phyloP scores from a whole-genome alignment of 805 yeast species.

The Kurtzmaniella cleridarum region DNA sequence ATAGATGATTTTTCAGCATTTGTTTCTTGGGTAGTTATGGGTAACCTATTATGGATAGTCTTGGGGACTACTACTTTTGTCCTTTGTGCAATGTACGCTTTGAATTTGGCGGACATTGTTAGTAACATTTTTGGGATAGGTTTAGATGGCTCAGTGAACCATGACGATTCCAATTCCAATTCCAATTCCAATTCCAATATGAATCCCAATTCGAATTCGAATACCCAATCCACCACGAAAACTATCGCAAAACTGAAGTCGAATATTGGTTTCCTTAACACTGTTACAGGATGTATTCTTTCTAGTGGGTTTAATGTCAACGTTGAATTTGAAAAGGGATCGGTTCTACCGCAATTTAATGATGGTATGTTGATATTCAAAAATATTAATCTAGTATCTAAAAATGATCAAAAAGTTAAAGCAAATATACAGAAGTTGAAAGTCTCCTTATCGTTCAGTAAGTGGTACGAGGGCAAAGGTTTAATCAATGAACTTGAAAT shows the following conservation, averaged over 20 bases:
- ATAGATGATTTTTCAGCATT: conserved; percentile 50
- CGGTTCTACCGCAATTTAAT: conserved; percentile 37
- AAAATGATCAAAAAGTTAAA: conserved; percentile 9
- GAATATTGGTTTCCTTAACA: conserved; percentile 27
- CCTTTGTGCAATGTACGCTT: conserved; percentile 40
- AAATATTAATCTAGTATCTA: conserved; percentile 25
- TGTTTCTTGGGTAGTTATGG: conserved; percentile 54
- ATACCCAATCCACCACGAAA: too few species aligned
- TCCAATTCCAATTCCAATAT: conserved; percentile 3
- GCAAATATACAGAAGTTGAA: conserved; percentile 40
- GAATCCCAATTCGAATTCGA: too few species aligned
- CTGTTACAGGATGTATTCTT: conserved; percentile 29
- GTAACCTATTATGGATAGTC: conserved; percentile 48
- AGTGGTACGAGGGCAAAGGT: conserved; percentile 55
- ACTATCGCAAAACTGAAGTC: too few species aligned
- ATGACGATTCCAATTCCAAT: conserved; percentile 18
- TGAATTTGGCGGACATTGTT: conserved; percentile 30
- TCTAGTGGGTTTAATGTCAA: conserved; percentile 35
- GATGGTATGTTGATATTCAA: conserved; percentile 47
- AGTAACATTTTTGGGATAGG: conserved; percentile 10
- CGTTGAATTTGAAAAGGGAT: conserved; percentile 33
- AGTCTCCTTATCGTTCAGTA: conserved; percentile 43
- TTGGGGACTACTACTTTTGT: conserved; percentile 56
- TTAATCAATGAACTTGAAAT: conserved; percentile 44
- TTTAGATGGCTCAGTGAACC: conserved; percentile 11